Evolutionary conservation across 2,329 filamentous ascomycete genomes (phyloP), one percentile per base, ranked within the genome.

Genomic region (Amylocarpus encephaloides): DNA sequence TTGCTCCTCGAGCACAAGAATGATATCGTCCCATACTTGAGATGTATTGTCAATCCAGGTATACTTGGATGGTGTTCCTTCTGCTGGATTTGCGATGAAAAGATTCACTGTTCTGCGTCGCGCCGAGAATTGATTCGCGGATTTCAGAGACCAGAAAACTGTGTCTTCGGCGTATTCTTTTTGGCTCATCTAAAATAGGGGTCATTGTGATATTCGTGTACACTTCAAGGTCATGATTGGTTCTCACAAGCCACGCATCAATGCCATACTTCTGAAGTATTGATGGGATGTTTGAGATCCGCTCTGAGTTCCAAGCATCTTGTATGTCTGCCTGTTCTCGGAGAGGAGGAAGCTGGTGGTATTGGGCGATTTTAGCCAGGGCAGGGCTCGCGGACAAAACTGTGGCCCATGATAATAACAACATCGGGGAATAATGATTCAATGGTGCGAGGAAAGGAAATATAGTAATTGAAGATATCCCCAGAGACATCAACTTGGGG

Each of bases 141-240:
- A 62, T 54, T 75, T 76, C 32, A 77, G 67, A 3, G 73, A 71
- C 73, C 73, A 76, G 62, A 76, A 76, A 19, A 72, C 68, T 0
- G 73, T 75, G 49, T 77, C 74, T 56, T 77, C 74, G 52, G 71
- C 73, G 57, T 76, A 75, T 55, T 77, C 73, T 44, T 70, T 70
- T 62, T 77, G 73, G 64, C 71, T 73, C 56, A 75, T 73, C 72
- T 75, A 38, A 12, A 9, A n/a, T 11, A 29, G 29, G 34, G 7
- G 41, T 30, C 12, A 10, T 35, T 29, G 40, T 33, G 19, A 22
- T 26, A 19, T 16, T 12, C 10, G 2, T 5, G 9, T n/a, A 2
- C 7, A 15, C 6, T 3, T 26, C 2, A 16, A 16, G 2, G 40
- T 38, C 18, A 38, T 32, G 41, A 33, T 30, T 6, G 4, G 19